Evolutionary conservation across 352 stramenopile species (phyloP).

Genomic region (Phytophthora cryptogea): DNA sequence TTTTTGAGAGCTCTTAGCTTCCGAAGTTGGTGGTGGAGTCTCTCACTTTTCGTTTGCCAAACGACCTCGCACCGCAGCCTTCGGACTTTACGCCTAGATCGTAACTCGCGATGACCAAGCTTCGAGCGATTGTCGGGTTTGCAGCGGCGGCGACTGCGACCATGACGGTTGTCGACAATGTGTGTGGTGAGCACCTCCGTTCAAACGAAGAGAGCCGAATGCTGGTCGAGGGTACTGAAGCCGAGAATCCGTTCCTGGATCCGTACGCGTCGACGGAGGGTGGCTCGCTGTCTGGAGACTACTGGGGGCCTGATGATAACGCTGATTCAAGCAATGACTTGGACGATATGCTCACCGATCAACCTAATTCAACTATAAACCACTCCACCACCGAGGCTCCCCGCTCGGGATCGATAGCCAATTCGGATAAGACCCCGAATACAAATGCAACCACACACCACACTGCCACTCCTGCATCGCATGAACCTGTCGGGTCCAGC

Average conservation of each 20-base stretch:
- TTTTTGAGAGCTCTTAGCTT: neutral
- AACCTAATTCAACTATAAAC: neutral
- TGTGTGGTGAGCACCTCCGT: slow-evolving; percentile 12
- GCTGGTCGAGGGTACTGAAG: slow-evolving; percentile 1
- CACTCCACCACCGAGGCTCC: neutral
- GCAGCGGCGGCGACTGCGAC: slow-evolving; percentile 11
- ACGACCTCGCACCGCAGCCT: neutral
- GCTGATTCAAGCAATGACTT: neutral
- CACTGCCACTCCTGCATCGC: neutral
- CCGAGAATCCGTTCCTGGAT: slow-evolving; percentile 12
- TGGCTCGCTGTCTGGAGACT: neutral
- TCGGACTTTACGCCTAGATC: neutral
- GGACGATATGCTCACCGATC: neutral
- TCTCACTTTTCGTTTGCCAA: slow-evolving; percentile 19
- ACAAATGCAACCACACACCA: neutral
- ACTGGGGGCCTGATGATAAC: neutral
- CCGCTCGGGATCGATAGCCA: neutral
- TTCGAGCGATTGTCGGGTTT: slow-evolving; percentile 16
- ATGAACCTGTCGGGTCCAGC: neutral
- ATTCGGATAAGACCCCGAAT: neutral
- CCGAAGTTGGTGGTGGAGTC: neutral
- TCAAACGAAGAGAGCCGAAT: slow-evolving; percentile 2
- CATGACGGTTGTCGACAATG: slow-evolving; percentile 12
- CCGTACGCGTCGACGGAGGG: slow-evolving; percentile 1
- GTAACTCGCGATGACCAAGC: slow-evolving; percentile 16